Conservation (phyloP, 129 eudicot genomes). For the Daucus carota region DH1_v3.0 NC_030383.2:62802501-62803000, state of each 20-base stretch:
- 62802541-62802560: background rate
- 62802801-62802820: background rate
- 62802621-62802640: too few species aligned
- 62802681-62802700: background rate
- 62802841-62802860: background rate
- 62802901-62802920: too few species aligned
- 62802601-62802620: background rate
- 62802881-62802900: background rate
- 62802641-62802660: background rate
- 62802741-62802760: background rate
- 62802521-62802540: background rate
- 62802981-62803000: too few species aligned
- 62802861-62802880: background rate
- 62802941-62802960: too few species aligned
- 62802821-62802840: background rate
- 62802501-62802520: background rate
- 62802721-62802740: background rate
- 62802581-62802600: background rate
- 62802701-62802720: background rate
- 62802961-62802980: too few species aligned
- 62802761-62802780: background rate
- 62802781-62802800: background rate
- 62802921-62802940: too few species aligned
- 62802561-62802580: background rate
- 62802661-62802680: background rate